Conservation (phyloP, 768 basidiomycete genomes). For the Hirschioporus abietinus region DNA sequence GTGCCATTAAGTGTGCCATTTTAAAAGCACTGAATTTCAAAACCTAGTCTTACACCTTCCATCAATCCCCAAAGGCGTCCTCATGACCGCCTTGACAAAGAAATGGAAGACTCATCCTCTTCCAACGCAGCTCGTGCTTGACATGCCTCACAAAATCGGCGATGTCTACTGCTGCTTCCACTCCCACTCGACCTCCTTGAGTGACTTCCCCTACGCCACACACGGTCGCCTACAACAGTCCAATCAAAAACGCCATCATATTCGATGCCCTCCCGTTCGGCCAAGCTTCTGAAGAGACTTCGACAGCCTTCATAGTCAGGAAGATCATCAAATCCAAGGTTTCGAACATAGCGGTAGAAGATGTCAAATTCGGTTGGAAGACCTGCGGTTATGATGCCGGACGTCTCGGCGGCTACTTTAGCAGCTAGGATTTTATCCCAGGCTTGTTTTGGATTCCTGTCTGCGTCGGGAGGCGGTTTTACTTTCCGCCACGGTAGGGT, state of each 20-base stretch:
- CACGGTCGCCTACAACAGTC: constrained; percentile 14
- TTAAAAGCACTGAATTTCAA: neutral
- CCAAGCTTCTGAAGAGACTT: constrained; percentile 60
- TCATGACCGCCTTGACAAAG: neutral
- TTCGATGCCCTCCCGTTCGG: constrained; percentile 37
- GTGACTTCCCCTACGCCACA: constrained; percentile 2
- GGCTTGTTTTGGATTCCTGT: constrained; percentile 44
- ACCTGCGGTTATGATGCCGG: constrained; percentile 54
- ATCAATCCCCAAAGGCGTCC: neutral
- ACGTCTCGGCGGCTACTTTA: constrained; percentile 53
- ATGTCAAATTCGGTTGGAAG: constrained; percentile 80
- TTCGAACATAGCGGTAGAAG: constrained; percentile 74
- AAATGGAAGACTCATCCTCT: neutral
- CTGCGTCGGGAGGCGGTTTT: constrained; percentile 37
- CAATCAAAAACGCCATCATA: constrained; percentile 27
- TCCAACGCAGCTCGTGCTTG: neutral
- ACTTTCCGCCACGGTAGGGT: constrained; percentile 76
- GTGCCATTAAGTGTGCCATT: neutral
- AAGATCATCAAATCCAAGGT: constrained; percentile 81
- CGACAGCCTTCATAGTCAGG: constrained; percentile 86
- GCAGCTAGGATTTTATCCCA: constrained; percentile 76
- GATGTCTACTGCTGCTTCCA: constrained; percentile 2
- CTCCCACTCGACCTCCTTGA: neutral
- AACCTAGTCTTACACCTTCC: neutral
- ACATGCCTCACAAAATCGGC: constrained; percentile 1